Evolutionary conservation across 139 green algal species (phyloP).

Genomic region (Chlorella sorokiniana): DNA sequence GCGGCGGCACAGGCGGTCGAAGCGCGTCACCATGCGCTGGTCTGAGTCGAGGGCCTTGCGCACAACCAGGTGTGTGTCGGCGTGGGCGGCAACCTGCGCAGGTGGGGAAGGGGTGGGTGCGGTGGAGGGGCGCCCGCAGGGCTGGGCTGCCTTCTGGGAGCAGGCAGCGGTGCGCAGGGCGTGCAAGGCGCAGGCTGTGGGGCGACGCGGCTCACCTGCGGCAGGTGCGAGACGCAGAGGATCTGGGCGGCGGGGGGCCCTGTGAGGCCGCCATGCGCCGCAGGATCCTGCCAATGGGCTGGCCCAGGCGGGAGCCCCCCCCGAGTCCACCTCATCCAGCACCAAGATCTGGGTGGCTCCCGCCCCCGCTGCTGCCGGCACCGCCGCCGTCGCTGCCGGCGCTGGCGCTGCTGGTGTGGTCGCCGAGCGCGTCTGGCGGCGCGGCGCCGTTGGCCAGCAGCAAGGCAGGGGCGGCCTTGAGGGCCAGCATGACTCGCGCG

Average conservation of each 20-base stretch:
- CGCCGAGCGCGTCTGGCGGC: not conserved
- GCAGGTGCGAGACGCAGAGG: slow-evolving; percentile 82
- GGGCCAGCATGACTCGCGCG: slow-evolving; percentile 82
- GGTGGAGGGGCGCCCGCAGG: not conserved
- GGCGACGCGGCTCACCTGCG: slow-evolving; percentile 58
- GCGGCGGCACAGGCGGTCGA: slow-evolving; percentile 43
- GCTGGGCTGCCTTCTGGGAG: not conserved
- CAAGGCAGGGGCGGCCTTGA: slow-evolving; percentile 75
- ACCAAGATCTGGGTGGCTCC: slow-evolving; percentile 63
- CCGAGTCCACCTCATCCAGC: slow-evolving; percentile 83
- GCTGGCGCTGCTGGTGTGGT: not conserved
- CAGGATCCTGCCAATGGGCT: slow-evolving; percentile 67
- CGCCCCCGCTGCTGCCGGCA: not conserved
- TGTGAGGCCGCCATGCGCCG: slow-evolving; percentile 51
- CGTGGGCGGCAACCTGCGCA: slow-evolving; percentile 77
- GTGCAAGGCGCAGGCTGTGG: not conserved
- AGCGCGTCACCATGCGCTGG: slow-evolving; percentile 51
- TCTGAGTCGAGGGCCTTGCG: slow-evolving; percentile 47
- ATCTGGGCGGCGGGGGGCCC: slow-evolving; percentile 55
- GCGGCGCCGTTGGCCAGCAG: slow-evolving; percentile 6
- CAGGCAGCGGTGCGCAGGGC: too few species aligned
- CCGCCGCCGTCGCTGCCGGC: not conserved
- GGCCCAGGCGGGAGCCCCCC: slow-evolving; percentile 68
- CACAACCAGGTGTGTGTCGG: slow-evolving; percentile 71
- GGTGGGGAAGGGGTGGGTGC: not conserved